Evolutionary conservation across 1,139 yeast genomes (phyloP).

Genomic region (Lodderomyces pseudojiufengensis): DNA sequence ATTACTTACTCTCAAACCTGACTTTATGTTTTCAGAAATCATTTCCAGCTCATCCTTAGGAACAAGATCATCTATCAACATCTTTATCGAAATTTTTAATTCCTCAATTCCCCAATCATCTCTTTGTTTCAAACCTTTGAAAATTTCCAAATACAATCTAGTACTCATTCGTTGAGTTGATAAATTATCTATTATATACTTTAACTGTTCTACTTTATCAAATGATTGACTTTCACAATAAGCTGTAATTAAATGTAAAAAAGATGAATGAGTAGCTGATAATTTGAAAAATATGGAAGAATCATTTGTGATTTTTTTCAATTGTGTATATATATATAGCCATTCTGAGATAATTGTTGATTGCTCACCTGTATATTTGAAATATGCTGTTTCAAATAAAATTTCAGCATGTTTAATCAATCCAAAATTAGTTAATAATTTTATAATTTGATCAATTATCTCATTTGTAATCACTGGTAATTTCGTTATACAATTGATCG

Average conservation of each 20-base stretch:
- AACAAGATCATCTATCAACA: slow-evolving; percentile 6
- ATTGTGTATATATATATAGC: slow-evolving; percentile 18
- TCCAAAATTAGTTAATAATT: slow-evolving; percentile 8
- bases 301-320: slow-evolving; percentile 25
- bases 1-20: slow-evolving; percentile 4
- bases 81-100: slow-evolving; percentile 1
- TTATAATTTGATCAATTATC: slow-evolving; percentile 11
- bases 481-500: slow-evolving; percentile 7
- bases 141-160: slow-evolving; percentile 14
- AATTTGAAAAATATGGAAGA: slow-evolving; percentile 12
- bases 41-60: background rate
- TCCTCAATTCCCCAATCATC: slow-evolving; percentile 6
- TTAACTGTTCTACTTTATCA: slow-evolving; percentile 14
- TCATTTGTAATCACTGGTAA: slow-evolving; percentile 5
- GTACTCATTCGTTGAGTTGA: slow-evolving; percentile 27
- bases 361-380: slow-evolving; percentile 18
- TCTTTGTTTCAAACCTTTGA: slow-evolving; percentile 2
- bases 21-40: background rate
- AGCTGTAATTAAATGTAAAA: slow-evolving; percentile 20
- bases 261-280: slow-evolving; percentile 27
- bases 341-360: slow-evolving; percentile 15
- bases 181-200: slow-evolving; percentile 17
- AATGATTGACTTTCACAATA: slow-evolving; percentile 13
- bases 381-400: slow-evolving; percentile 9
- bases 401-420: slow-evolving; percentile 11